phyloP scores from a whole-genome alignment of 2,329 filamentous ascomycete genomes.

The Ilyonectria sp. region DNA sequence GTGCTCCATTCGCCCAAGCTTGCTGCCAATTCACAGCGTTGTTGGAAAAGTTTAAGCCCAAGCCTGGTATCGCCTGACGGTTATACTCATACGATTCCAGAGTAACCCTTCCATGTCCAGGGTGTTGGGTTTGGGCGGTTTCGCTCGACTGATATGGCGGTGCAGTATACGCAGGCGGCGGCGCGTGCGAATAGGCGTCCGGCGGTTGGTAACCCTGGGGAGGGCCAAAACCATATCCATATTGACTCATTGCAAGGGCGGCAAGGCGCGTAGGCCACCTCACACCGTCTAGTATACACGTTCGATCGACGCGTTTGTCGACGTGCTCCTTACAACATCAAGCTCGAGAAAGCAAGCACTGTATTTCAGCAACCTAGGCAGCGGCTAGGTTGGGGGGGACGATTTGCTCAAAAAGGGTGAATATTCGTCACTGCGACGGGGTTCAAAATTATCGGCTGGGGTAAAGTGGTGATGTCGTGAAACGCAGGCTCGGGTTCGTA shows the following conservation, averaged over 20 bases:
- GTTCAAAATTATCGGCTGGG: not conserved
- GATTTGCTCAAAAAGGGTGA: not conserved
- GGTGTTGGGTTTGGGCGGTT: slow-evolving; percentile 11
- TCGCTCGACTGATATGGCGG: slow-evolving; percentile 30
- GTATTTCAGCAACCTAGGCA: not conserved
- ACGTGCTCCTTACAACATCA: not conserved
- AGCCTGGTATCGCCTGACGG: slow-evolving; percentile 53
- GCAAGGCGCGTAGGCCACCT: not conserved
- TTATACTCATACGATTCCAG: slow-evolving; percentile 45
- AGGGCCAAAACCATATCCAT: slow-evolving; percentile 46
- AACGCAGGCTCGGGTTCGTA: not conserved
- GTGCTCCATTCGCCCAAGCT: slow-evolving; percentile 25
- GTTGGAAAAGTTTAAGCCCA: slow-evolving; percentile 49
- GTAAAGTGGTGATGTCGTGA: not conserved
- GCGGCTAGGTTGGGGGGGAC: too few relatives aligned
- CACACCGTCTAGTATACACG: not conserved
- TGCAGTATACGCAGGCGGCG: slow-evolving; percentile 33
- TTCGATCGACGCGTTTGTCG: slow-evolving; percentile 10
- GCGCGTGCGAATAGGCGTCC: slow-evolving; percentile 37
- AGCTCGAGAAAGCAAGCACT: not conserved
- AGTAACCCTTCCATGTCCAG: slow-evolving; percentile 26
- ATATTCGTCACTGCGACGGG: not conserved
- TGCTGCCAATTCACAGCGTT: slow-evolving; percentile 36
- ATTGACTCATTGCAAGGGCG: slow-evolving; percentile 48
- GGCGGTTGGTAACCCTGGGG: slow-evolving; percentile 43